Evolutionary conservation across 177 flowering plant genomes (phyloP), one percentile per base, ranked within the genome.

Genomic region (Tripterygium wilfordii): DNA sequence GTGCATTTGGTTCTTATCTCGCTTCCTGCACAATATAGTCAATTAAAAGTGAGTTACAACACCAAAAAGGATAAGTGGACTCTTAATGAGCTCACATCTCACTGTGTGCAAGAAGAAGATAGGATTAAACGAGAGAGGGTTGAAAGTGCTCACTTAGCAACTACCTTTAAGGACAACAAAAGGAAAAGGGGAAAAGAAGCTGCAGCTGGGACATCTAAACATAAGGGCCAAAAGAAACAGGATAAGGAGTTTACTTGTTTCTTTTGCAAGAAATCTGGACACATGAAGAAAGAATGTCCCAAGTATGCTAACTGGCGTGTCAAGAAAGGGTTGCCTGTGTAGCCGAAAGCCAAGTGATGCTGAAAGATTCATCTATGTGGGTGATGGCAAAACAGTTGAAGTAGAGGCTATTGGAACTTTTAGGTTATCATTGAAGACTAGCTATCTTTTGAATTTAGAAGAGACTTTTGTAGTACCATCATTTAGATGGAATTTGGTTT

Each of bases 341-440:
- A 22, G 29, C 10, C 44, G 44, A 19, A 15, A 40, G 9, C 21
- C 44, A 40, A 40, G 44, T 40, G 44, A 40, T 40, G 44, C 7
- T 40, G 44, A 40, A 18, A 40, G 6, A 40, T 40, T 6, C 44
- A 40, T 40, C 44, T 40, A 40, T 40, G 24, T 40, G 19, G 44
- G 44, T 8, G 44, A 41, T 41, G 44, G 44, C 24, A 17, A 41
- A 15, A 6, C 44, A 23, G 23, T 41, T 3, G 21, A 15, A 41
- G 44, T 19, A 4, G 44, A 44, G 14, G 33, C 27, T 25, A 44
- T 44, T 10, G 27, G 27, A 15, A 36, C 10, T 4, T 36, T 36
- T 36, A 36, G 40, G 16, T 36, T 37, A 14, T 37, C 17, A 14
- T 14, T 37, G n/a, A 14, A 8, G 16, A 7, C n/a, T n/a, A 14